phyloP scores from a whole-genome alignment of 176 grass and related monocot species.

The Avena insularis region DNA sequence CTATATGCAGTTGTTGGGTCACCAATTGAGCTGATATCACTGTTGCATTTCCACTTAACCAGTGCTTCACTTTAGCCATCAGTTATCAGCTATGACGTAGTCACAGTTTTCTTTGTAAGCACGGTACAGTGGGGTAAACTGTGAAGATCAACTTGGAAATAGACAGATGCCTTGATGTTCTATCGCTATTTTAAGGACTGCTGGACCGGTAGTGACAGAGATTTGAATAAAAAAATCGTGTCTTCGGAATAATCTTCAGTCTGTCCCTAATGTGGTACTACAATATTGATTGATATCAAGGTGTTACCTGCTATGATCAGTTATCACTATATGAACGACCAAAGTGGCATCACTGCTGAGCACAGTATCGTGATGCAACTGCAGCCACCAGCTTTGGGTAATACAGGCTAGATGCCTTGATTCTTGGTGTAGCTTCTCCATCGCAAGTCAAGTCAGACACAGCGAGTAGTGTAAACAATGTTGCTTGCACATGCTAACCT shows the following conservation, averaged over 20 bases:
- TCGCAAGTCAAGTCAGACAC: constrained; percentile 45
- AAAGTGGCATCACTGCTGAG: constrained; percentile 8
- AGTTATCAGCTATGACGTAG: constrained; percentile 9
- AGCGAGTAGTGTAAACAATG: constrained; percentile 34
- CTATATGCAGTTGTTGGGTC: background rate
- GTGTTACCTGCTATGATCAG: background rate
- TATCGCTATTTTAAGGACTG: background rate
- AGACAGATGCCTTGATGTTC: background rate
- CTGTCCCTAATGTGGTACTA: background rate
- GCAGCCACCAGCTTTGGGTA: constrained; percentile 39
- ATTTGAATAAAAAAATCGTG: background rate
- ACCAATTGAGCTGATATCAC: background rate
- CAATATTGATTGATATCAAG: background rate
- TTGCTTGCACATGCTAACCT: constrained; percentile 54
- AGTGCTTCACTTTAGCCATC: background rate
- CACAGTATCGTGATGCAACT: constrained; percentile 36
- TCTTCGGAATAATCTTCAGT: background rate
- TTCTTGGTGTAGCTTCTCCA: constrained; percentile 39
- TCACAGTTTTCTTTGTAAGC: background rate
- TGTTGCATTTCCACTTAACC: background rate
- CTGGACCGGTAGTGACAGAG: background rate
- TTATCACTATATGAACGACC: constrained; percentile 8
- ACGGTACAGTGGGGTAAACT: background rate
- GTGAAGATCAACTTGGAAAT: background rate
- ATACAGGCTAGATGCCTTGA: constrained; percentile 23